phyloP scores from a whole-genome alignment of 164 flowering plant genomes.

The Protea cynaroides region DNA sequence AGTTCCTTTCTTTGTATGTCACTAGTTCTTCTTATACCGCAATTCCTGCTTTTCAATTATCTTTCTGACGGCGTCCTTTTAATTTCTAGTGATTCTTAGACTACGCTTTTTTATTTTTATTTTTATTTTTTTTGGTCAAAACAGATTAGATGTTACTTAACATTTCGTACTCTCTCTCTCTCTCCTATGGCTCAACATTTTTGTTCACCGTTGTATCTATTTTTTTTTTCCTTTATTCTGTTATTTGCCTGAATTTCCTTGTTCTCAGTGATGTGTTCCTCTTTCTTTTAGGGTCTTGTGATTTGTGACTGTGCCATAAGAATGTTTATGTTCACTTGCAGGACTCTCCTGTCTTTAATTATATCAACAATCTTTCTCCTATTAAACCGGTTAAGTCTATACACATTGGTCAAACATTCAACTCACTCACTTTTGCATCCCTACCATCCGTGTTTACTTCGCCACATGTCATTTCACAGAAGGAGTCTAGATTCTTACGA shows the following conservation, averaged over 20 bases:
- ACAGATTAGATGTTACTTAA: too few species aligned
- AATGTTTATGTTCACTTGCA: conserved; percentile 28
- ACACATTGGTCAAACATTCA: conserved; percentile 59
- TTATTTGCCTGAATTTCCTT: neutral
- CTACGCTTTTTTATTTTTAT: too few species aligned
- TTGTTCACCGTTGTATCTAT: too few species aligned
- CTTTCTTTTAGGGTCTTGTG: neutral
- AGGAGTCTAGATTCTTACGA: conserved; percentile 51
- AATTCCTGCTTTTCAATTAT: too few species aligned
- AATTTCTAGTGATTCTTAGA: too few species aligned
- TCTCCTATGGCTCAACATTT: too few species aligned
- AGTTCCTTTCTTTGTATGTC: too few species aligned
- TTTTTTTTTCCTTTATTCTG: too few species aligned
- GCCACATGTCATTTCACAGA: conserved; percentile 61
- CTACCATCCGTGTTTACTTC: conserved; percentile 86
- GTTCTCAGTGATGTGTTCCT: neutral
- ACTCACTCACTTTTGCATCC: conserved; percentile 62
- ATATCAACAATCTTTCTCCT: conserved; percentile 86
- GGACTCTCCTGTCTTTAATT: conserved; percentile 95
- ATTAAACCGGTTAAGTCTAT: conserved; percentile 72
- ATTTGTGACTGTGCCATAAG: neutral
- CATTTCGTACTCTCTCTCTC: too few species aligned
- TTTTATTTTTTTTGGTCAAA: too few species aligned
- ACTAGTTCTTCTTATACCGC: too few species aligned
- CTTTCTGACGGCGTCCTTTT: too few species aligned